Evolutionary conservation across 2,329 filamentous ascomycete species (phyloP).

Genomic region (Neopestalotiopsis sp.): DNA sequence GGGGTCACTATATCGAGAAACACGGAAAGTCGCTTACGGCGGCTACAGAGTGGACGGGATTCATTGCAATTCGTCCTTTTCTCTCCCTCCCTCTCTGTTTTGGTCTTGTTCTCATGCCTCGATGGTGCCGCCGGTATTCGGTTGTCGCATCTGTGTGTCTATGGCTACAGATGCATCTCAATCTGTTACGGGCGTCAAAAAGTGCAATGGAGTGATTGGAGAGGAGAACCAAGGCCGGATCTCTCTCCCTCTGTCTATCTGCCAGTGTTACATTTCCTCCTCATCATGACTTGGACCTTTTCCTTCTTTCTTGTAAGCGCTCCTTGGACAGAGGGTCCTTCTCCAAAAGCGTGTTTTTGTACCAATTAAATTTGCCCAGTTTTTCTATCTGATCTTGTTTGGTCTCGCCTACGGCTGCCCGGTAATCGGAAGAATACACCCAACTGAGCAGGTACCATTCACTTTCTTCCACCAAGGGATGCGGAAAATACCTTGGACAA

Average conservation of each 20-base stretch:
- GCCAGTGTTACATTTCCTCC: neutral
- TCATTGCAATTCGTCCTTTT: neutral
- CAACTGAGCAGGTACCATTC: constrained; percentile 10
- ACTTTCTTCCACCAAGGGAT: neutral
- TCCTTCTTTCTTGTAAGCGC: neutral
- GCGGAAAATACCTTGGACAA: neutral
- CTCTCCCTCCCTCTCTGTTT: neutral
- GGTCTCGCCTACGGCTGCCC: neutral
- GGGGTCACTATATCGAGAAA: neutral
- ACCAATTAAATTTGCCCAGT: neutral
- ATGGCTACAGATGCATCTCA: neutral
- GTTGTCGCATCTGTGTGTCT: too few species aligned
- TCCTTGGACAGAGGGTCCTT: neutral
- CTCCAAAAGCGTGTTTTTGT: neutral
- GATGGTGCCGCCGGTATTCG: neutral
- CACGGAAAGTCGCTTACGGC: neutral
- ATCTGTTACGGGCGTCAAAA: neutral
- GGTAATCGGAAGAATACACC: constrained; percentile 3
- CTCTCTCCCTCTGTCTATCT: neutral
- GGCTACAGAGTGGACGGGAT: neutral
- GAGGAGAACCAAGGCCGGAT: neutral
- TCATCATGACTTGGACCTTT: neutral
- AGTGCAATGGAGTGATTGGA: neutral
- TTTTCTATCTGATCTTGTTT: neutral
- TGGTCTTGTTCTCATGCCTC: neutral